Percentiles rank a stretch among this genome's conserved stretches.
Evolutionary conservation across 2,329 filamentous ascomycete genomes (phyloP).

Genomic region (Malbranchea cinnamomea): DNA sequence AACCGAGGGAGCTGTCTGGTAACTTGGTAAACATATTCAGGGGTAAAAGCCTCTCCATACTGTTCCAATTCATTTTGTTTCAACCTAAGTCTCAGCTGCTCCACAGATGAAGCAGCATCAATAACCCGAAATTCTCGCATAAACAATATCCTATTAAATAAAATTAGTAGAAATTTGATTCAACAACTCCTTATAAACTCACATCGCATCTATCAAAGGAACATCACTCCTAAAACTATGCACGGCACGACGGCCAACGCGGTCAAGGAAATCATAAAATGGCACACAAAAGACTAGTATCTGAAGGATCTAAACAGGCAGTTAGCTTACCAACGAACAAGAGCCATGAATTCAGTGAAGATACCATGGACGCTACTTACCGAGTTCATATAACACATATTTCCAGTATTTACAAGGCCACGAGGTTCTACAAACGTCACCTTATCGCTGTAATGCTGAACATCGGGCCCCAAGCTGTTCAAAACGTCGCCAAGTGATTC

Average conservation of each 20-base stretch:
- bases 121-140: conserved; percentile 83
- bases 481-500: conserved; percentile 65
- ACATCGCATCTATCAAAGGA: conserved; percentile 87
- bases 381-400: conserved; percentile 99
- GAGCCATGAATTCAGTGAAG: conserved; percentile 20
- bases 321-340: background rate
- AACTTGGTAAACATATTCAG: conserved; percentile 89
- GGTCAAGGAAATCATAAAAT: conserved; percentile 86
- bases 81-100: conserved; percentile 57
- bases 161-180: conserved; percentile 11
- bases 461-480: conserved; percentile 47
- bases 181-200: no score
- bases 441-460: conserved; percentile 41
- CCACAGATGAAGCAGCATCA: conserved; percentile 58
- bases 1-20: conserved; percentile 79
- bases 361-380: conserved; percentile 40
- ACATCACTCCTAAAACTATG: conserved; percentile 94
- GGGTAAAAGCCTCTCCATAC: conserved; percentile 80
- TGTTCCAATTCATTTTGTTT: conserved; percentile 76
- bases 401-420: conserved; percentile 89
- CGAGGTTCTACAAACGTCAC: conserved; percentile 79
- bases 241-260: conserved; percentile 65
- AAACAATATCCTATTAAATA: conserved; percentile 64
- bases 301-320: conserved; percentile 60
- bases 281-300: conserved; percentile 85